These are phyloP conservation scores for Boehmeria nivea DNA, from an alignment of 306 rosid species.

Conservation along the genomic window DNA sequence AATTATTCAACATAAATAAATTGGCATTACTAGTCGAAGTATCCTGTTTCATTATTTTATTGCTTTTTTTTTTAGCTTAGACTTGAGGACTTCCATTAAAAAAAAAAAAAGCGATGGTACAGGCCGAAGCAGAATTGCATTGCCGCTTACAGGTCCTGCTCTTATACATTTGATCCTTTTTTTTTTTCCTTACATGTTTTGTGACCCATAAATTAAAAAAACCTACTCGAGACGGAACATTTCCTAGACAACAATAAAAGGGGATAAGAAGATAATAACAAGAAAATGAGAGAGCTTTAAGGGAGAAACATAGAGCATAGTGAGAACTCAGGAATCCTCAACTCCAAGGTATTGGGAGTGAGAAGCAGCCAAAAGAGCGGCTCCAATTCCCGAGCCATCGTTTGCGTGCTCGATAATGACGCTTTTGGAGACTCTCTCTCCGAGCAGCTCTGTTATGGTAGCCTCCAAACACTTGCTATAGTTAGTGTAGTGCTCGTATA, in stretches of 20 bases:
- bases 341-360: conserved; percentile 53
- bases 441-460: conserved; percentile 61
- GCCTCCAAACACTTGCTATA: conserved; percentile 69
- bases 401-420: conserved; percentile 50
- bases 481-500: conserved; percentile 72
- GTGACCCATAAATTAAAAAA: conserved; percentile 17
- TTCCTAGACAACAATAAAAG: conserved; percentile 4
- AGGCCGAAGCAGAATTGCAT: conserved; percentile 28
- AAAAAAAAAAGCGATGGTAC: conserved; percentile 2
- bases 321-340: conserved; percentile 34
- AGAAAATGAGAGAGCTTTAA: conserved; percentile 2
- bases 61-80: background rate
- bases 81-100: background rate
- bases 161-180: too few species aligned
- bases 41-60: background rate
- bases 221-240: too few species aligned
- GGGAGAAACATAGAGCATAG: conserved; percentile 1
- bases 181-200: conserved; percentile 16
- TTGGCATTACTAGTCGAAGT: background rate
- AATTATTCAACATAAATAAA: background rate
- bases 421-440: conserved; percentile 42
- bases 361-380: conserved; percentile 84
- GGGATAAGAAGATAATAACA: background rate
- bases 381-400: conserved; percentile 92
- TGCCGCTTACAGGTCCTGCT: conserved; percentile 36